Evolutionary conservation across 2,329 filamentous ascomycete genomes (phyloP).

Genomic region (Didymella glomerata): DNA sequence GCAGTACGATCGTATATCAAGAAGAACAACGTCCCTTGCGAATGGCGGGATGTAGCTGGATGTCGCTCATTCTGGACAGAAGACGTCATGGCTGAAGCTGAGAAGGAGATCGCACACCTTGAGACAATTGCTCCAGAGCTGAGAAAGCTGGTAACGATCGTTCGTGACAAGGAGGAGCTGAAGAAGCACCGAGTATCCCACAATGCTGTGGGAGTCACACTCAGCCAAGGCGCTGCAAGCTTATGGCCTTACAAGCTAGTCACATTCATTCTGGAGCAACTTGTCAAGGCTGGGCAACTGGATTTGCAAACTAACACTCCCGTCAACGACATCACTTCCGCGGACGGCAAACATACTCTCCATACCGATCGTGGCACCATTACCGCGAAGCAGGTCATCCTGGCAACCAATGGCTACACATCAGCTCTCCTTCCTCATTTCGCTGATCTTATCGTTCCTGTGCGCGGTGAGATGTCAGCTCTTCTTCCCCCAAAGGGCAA

Average conservation of each 20-base stretch:
- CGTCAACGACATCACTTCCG: constrained; percentile 54
- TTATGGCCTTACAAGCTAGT: constrained; percentile 89
- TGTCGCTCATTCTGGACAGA: constrained; percentile 70
- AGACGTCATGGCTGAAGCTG: constrained; percentile 63
- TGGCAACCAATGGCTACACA: constrained; percentile 87
- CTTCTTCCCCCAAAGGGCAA: constrained; percentile 64
- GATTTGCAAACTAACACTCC: constrained; percentile 81
- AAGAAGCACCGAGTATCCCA: constrained; percentile 58
- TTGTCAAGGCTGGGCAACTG: constrained; percentile 62
- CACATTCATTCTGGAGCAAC: constrained; percentile 70
- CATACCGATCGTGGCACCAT: constrained; percentile 75
- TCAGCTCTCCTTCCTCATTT: constrained; percentile 76
- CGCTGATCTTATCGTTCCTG: constrained; percentile 76
- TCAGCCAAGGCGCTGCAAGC: constrained; percentile 71
- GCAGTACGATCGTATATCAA: constrained; percentile 67
- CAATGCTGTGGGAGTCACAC: constrained; percentile 67
- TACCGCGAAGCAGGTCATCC: constrained; percentile 68
- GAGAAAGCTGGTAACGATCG: constrained; percentile 52
- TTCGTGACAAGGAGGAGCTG: constrained; percentile 57
- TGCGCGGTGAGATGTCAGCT: constrained; percentile 75
- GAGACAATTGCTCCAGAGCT: constrained; percentile 65
- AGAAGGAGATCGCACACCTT: constrained; percentile 62
- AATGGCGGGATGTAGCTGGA: constrained; percentile 70
- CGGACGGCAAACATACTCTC: constrained; percentile 63
- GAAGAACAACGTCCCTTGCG: constrained; percentile 69